These are phyloP conservation scores for Penstemon newberryi DNA, from an alignment of 257 asterid species.

Conservation along the genomic window DNA sequence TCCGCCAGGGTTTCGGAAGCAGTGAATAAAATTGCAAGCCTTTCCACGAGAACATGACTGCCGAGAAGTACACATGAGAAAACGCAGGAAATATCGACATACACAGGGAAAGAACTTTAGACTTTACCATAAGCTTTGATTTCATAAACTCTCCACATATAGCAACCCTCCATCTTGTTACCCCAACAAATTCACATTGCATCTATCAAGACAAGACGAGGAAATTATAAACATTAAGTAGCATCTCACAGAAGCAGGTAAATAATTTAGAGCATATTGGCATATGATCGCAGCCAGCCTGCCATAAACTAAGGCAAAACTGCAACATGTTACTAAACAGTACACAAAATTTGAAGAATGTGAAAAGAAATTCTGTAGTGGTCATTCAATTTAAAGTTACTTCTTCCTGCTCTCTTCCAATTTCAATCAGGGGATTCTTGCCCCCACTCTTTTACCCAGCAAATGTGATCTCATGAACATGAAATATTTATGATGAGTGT, in stretches of 20 bases:
- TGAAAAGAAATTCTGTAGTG: not conserved
- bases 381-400: not conserved
- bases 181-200: constrained; percentile 77
- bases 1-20: constrained; percentile 92
- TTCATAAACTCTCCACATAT: constrained; percentile 96
- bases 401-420: not conserved
- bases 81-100: constrained; percentile 20
- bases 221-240: not conserved
- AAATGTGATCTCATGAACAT: constrained; percentile 2
- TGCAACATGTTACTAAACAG: not conserved
- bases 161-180: constrained; percentile 92
- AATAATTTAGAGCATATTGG: constrained; percentile 7
- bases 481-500: not conserved
- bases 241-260: not conserved
- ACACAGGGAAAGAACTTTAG: constrained; percentile 16
- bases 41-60: constrained; percentile 90
- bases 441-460: not conserved
- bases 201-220: constrained; percentile 45
- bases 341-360: not conserved
- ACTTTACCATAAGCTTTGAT: constrained; percentile 67
- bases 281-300: constrained; percentile 12
- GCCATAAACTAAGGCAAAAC: not conserved
- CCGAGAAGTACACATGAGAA: constrained; percentile 30
- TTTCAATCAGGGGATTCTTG: not conserved
- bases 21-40: constrained; percentile 93